Evolutionary conservation across 2,329 filamentous ascomycete genomes (phyloP).

Genomic region (Arthrobotrys sinensis): DNA sequence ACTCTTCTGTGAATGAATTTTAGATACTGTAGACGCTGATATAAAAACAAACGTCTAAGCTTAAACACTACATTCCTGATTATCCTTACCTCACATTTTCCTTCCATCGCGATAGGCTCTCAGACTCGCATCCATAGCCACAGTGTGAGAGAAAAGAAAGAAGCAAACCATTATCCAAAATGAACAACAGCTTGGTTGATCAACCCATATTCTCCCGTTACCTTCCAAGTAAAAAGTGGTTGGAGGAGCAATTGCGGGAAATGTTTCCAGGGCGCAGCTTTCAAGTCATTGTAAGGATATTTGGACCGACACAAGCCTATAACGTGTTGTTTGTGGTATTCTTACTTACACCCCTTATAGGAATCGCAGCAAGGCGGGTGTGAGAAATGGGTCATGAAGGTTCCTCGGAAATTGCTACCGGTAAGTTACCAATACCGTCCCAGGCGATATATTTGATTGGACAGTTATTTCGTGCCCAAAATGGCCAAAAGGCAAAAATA

Average conservation of each 20-base stretch:
- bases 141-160: no score
- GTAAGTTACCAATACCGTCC: no score
- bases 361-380: no score
- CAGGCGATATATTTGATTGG: no score
- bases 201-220: neutral
- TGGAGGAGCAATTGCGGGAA: neutral
- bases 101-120: neutral
- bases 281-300: neutral
- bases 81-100: no score
- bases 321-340: neutral
- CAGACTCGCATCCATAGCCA: no score
- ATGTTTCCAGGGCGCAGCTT: neutral
- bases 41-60: neutral
- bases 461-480: no score
- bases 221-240: constrained; percentile 1
- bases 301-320: neutral
- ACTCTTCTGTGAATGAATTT: no score
- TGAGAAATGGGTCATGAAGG: no score
- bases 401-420: no score
- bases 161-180: neutral
- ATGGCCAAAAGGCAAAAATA: no score
- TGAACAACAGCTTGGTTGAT: neutral
- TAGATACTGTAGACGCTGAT: neutral
- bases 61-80: no score
- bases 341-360: neutral